Conservation (phyloP, 2,329 filamentous ascomycete genomes). For the Fusarium sp. region DNA sequence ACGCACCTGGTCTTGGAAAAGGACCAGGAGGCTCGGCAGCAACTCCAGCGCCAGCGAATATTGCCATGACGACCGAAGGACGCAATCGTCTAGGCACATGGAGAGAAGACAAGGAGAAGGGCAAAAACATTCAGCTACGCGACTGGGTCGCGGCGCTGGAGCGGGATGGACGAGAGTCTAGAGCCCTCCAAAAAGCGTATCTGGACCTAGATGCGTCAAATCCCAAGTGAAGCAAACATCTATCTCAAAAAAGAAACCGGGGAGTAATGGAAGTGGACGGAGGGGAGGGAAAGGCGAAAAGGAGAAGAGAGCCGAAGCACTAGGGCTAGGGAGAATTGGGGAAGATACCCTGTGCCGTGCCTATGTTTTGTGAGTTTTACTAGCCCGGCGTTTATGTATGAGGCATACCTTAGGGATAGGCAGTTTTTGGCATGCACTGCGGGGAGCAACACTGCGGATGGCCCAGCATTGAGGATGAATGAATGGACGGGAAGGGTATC, state of each 20-base stretch:
- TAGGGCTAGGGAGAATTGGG: conserved; percentile 37
- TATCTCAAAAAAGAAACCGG: conserved; percentile 27
- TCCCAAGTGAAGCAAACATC: conserved; percentile 53
- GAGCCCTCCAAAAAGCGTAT: conserved; percentile 74
- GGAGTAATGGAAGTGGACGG: conserved; percentile 36
- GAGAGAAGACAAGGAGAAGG: conserved; percentile 84
- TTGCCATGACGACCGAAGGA: conserved; percentile 69
- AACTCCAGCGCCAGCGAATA: conserved; percentile 50
- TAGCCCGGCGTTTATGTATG: conserved; percentile 55
- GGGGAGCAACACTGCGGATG: conserved; percentile 17
- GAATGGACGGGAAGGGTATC: neutral
- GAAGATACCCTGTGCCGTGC: conserved; percentile 53
- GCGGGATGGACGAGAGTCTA: conserved; percentile 79
- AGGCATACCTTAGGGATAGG: conserved; percentile 38
- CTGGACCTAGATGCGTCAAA: conserved; percentile 66
- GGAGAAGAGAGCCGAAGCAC: conserved; percentile 15
- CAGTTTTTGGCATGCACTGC: conserved; percentile 36
- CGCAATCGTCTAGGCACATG: conserved; percentile 79
- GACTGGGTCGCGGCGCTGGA: conserved; percentile 88
- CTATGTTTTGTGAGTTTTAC: conserved; percentile 51
- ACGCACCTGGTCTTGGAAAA: conserved; percentile 52
- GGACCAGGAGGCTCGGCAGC: conserved; percentile 51
- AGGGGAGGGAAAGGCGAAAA: neutral
- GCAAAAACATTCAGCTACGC: conserved; percentile 84
- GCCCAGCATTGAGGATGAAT: conserved; percentile 18